phyloP scores from a whole-genome alignment of 2,329 filamentous ascomycete species.

The Colletotrichum gloeosporioides region DNA sequence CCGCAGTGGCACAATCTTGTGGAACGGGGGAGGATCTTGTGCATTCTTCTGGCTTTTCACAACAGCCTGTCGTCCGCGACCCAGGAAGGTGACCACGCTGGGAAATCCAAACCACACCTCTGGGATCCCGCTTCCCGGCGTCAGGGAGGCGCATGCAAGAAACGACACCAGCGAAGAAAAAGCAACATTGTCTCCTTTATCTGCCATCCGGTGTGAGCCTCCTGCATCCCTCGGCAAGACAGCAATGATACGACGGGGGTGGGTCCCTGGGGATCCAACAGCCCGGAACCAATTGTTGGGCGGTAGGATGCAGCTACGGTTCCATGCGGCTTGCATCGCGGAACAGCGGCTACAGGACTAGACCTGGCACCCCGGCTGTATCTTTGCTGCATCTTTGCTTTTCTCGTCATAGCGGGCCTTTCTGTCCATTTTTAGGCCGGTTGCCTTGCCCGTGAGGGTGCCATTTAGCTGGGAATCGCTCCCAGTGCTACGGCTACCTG shows the following conservation, averaged over 20 bases:
- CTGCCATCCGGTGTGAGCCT: neutral
- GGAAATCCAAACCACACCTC: neutral
- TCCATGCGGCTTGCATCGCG: slow-evolving; percentile 2
- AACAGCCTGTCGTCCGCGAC: neutral
- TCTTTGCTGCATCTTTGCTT: neutral
- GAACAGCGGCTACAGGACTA: neutral
- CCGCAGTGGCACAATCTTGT: neutral
- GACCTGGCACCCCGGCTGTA: neutral
- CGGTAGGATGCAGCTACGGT: neutral
- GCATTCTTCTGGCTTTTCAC: neutral
- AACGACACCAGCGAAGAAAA: neutral
- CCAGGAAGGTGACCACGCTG: slow-evolving; percentile 1
- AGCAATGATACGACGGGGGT: neutral
- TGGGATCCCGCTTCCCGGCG: slow-evolving; percentile 7
- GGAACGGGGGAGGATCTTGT: neutral
- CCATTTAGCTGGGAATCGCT: neutral
- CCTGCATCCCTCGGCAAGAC: slow-evolving; percentile 15
- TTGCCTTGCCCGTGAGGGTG: neutral
- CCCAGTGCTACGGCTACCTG: neutral
- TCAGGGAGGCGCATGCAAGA: neutral
- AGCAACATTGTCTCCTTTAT: neutral
- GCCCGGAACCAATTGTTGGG: slow-evolving; percentile 4
- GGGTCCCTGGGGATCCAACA: neutral
- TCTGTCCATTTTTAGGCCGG: neutral
- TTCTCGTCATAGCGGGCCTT: neutral